Evolutionary conservation across 345 rosid species (phyloP).

Genomic region (Linum usitatissimum): DNA sequence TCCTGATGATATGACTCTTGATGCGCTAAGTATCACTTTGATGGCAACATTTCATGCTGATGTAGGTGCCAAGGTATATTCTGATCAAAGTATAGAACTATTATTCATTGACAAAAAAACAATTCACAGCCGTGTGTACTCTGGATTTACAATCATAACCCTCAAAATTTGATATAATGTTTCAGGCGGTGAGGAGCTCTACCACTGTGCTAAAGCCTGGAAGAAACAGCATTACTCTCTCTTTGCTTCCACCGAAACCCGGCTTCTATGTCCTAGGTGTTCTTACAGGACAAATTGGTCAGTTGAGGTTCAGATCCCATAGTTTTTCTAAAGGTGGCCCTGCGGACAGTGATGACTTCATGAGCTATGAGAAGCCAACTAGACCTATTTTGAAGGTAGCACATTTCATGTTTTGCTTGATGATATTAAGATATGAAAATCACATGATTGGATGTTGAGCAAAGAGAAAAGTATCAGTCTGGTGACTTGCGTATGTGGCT

Average conservation of each 20-base stretch:
- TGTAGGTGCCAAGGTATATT: slow-evolving; percentile 74
- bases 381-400: slow-evolving; percentile 82
- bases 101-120: background rate
- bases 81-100: slow-evolving; percentile 7
- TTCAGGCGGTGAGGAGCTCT: slow-evolving; percentile 74
- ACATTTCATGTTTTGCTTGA: slow-evolving; percentile 11
- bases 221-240: slow-evolving; percentile 54
- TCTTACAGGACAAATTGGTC: slow-evolving; percentile 91
- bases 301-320: slow-evolving; percentile 86
- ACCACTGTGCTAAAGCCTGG: slow-evolving; percentile 63
- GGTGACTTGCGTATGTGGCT: background rate
- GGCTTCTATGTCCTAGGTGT: slow-evolving; percentile 93
- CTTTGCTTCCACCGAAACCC: slow-evolving; percentile 82
- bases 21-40: slow-evolving; percentile 80
- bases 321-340: slow-evolving; percentile 94
- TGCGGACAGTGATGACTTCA: slow-evolving; percentile 88
- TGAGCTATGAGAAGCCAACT: slow-evolving; percentile 93
- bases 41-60: slow-evolving; percentile 75
- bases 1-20: slow-evolving; percentile 92
- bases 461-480: background rate
- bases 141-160: slow-evolving; percentile 8
- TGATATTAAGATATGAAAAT: background rate
- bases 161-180: slow-evolving; percentile 17
- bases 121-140: slow-evolving; percentile 1
- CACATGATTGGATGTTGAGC: background rate